Percentiles rank a stretch among this genome's conserved stretches.
These are phyloP conservation scores for Cryphonectria carpinicola DNA, from an alignment of 2,329 filamentous ascomycete species.

Conservation along the genomic window DNA sequence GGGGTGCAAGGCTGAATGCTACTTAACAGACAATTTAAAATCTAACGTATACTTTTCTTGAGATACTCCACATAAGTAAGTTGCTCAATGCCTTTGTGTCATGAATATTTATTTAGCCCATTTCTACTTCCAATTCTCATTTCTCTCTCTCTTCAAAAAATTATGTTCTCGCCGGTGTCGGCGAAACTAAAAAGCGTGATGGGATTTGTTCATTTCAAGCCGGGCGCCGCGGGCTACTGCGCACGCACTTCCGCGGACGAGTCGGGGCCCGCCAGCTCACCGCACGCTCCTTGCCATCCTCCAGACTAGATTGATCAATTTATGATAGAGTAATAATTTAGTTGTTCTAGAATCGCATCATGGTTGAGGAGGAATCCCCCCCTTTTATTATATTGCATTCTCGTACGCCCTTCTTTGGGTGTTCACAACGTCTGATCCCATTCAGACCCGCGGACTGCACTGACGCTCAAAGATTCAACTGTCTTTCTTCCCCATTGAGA, in stretches of 20 bases:
- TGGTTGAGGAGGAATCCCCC: neutral
- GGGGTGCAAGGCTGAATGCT: neutral
- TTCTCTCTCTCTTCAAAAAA: neutral
- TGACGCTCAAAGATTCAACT: neutral
- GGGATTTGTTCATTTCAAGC: neutral
- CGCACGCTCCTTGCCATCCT: neutral
- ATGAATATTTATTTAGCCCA: neutral
- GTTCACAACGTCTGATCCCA: too few species aligned
- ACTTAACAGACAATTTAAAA: constrained; percentile 12
- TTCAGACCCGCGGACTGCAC: neutral
- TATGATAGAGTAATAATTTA: neutral
- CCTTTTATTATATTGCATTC: neutral
- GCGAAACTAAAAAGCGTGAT: neutral
- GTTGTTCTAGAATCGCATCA: neutral
- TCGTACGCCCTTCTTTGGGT: neutral
- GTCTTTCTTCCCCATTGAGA: neutral
- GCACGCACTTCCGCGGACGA: neutral
- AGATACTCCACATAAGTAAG: constrained; percentile 5
- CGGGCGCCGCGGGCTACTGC: neutral
- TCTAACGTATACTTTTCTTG: constrained; percentile 30
- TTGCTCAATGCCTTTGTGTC: neutral
- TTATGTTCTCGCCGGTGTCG: neutral
- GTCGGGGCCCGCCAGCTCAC: neutral
- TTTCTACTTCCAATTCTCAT: neutral
- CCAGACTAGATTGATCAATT: neutral